phyloP scores from a whole-genome alignment of 257 asterid species.

The Hygrophila difformis region DNA sequence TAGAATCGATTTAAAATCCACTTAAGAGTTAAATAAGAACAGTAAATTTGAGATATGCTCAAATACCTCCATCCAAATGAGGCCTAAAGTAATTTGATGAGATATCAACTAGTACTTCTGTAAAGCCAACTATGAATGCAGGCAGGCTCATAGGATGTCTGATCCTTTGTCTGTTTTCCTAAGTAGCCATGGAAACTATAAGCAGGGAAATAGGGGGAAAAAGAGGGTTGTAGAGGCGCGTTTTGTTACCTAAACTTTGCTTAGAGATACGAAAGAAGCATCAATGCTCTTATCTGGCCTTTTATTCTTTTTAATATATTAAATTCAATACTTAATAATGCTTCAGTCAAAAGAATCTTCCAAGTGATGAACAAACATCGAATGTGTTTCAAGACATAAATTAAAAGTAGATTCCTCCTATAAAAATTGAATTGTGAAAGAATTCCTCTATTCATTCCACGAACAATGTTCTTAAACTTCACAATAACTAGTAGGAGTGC shows the following conservation, averaged over 20 bases:
- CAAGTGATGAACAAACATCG: too few relatives aligned
- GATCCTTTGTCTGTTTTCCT: slow-evolving; percentile 18
- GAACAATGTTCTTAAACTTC: slow-evolving; percentile 79
- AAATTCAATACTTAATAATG: too few relatives aligned
- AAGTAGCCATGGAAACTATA: slow-evolving; percentile 4
- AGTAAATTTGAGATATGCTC: too few relatives aligned
- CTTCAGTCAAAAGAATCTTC: slow-evolving; percentile 62
- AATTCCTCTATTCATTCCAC: too few relatives aligned
- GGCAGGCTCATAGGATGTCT: slow-evolving; percentile 5
- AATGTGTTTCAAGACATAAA: slow-evolving; percentile 37
- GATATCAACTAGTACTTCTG: too few relatives aligned
- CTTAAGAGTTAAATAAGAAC: too few relatives aligned
- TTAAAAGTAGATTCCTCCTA: slow-evolving; percentile 66
- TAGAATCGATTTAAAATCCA: too few relatives aligned
- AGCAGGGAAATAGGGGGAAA: slow-evolving; percentile 11
- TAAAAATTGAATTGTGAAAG: too few relatives aligned
- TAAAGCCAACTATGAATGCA: slow-evolving; percentile 8
- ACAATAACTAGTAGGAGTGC: slow-evolving; percentile 38
- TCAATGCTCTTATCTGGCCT: slow-evolving; percentile 18
- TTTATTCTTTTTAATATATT: slow-evolving; percentile 1
- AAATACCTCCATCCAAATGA: too few relatives aligned
- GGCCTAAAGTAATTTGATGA: too few relatives aligned
- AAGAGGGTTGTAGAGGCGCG: slow-evolving; percentile 18
- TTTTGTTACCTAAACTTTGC: slow-evolving; percentile 19
- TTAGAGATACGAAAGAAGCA: slow-evolving; percentile 31